Base-by-base conservation (phyloP, 768 basidiomycete genomes). In the Candolleomyces aberdarensis region DNA sequence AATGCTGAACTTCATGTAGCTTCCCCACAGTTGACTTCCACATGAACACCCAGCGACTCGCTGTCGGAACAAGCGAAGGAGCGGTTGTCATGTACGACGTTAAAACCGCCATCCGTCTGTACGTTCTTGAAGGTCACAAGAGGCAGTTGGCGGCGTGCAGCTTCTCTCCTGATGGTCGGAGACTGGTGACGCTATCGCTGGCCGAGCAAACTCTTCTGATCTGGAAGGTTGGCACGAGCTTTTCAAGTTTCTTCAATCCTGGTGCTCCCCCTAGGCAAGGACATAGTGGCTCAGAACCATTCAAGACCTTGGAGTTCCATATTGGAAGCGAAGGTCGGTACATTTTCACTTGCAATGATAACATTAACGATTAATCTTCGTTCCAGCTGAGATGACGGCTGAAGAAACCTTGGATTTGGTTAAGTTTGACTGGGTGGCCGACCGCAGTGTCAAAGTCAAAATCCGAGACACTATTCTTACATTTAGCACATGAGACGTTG, bases 11-110 rank as follows among this genome's bases (percentile, higher is more conserved):
- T 26, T 26, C 26, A 32, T 36, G 36, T 36, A 36, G 94, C 2
- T 98, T 91, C 69, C 96, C 96, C 0, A 88, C 88, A 0, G 86
- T 98, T n/a, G 96, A 95, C 73, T 98, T 99, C 71, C 91, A 98
- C 67, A 87, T 86, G 76, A 76, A 81, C 2, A 87, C 85, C 0
- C 97, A 99, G 70, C 87, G 92, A 14, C 84, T 98, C 4, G 93
- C 91, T 0, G 94, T 98, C 0, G 97, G 97, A 0, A 96, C 96
- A 0, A 86, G 85, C 59, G 97, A 99, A 75, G 97, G 96, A 0
- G 94, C 95, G 0, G 87, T 95, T 56, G 82, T 94, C 60, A 94
- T 97, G 88, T 98, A 97, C 69, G 97, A 98, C 70, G 82, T 98
- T 56, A 97, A 98, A 74, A 94, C 95, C 0, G 96, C 95, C 0